Percentiles rank a stretch among this genome's conserved stretches.
These are phyloP conservation scores for Bretschneidera sinensis DNA, from an alignment of 345 rosid species.

Conservation along the genomic window DNA sequence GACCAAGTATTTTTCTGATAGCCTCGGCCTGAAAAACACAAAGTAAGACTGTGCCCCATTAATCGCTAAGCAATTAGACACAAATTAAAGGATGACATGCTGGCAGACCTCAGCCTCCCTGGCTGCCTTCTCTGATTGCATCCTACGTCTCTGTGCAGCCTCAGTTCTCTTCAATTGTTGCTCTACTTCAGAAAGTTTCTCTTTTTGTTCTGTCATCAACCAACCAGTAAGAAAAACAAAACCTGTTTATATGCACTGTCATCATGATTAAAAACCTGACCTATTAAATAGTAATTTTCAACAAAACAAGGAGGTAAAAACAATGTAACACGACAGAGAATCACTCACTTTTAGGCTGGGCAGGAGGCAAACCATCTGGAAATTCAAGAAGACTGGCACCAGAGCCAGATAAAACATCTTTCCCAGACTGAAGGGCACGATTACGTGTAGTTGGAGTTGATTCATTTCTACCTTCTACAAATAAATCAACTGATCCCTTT, in stretches of 20 bases:
- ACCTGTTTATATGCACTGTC: too few species aligned
- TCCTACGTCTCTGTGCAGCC: slow-evolving; percentile 69
- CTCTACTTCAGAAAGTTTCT: slow-evolving; percentile 67
- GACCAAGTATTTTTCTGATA: slow-evolving; percentile 72
- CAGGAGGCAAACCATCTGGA: slow-evolving; percentile 65
- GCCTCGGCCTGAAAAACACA: slow-evolving; percentile 62
- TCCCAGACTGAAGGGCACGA: slow-evolving; percentile 53
- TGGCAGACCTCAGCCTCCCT: slow-evolving; percentile 59
- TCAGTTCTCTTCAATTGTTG: slow-evolving; percentile 66
- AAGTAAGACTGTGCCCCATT: slow-evolving; percentile 7
- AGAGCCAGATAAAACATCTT: slow-evolving; percentile 34
- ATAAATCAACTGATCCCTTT: slow-evolving; percentile 32
- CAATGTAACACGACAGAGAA: neutral
- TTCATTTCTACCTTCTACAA: slow-evolving; percentile 36
- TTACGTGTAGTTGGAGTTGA: slow-evolving; percentile 47
- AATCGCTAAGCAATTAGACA: neutral
- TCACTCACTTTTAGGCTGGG: slow-evolving; percentile 58
- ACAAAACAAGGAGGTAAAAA: neutral
- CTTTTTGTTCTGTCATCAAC: slow-evolving; percentile 49
- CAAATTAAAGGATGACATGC: neutral
- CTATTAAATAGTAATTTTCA: neutral
- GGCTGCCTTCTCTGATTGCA: slow-evolving; percentile 79
- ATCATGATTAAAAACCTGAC: neutral
- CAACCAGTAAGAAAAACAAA: too few species aligned
- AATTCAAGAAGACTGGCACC: slow-evolving; percentile 43